Evolutionary conservation across 1,139 yeast genomes (phyloP), one percentile per base, ranked within the genome.

Genomic region (Hansenula lynferdii): DNA sequence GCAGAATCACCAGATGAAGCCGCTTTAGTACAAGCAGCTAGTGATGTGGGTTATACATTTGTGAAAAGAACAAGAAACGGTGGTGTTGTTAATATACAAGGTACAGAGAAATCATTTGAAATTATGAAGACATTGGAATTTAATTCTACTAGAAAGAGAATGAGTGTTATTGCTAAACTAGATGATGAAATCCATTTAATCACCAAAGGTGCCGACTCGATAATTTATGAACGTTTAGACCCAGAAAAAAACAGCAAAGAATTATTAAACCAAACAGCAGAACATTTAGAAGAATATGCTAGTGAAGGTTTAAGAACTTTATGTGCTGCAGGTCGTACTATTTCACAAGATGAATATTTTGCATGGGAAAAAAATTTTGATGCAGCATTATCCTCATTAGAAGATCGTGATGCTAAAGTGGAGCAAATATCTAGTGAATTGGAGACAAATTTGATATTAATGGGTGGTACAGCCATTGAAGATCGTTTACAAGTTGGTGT

Each of bases 1-100:
- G 97, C 98, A 0, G 97, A 92, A 62, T 85, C 96, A 15, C 98
- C 98, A 1, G 98, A 92, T 65, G 98, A 92, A 62, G 94, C 96
- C 27, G 97, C 98, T 0, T 75, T 92, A 44, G 98, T 92, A 6
- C 76, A 86, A 9, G 90, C 95, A 19, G 97, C 98, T 0, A 75
- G 96, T 53, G 97, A 92, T 58, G 67, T 89, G 54, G 98, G 98
- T 5, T 84, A 85, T 58, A 79, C 85, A 9, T 85, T 90, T 59
- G 65, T 77, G 26, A 85, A 77, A 36, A 77, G 96, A 55, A 78
- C 85, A 8, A 82, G 90, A 58, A 75, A 75, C 36, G 85, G 89
- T 35, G 67, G 87, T 24, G 63, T 80, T 28, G 62, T 92, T 41
- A 79, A 82, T 41, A 75, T 85, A 16, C 92, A 85, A 57, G 98